Conservation (phyloP, 208 protist species). For the Leishmania braziliensis region DNA sequence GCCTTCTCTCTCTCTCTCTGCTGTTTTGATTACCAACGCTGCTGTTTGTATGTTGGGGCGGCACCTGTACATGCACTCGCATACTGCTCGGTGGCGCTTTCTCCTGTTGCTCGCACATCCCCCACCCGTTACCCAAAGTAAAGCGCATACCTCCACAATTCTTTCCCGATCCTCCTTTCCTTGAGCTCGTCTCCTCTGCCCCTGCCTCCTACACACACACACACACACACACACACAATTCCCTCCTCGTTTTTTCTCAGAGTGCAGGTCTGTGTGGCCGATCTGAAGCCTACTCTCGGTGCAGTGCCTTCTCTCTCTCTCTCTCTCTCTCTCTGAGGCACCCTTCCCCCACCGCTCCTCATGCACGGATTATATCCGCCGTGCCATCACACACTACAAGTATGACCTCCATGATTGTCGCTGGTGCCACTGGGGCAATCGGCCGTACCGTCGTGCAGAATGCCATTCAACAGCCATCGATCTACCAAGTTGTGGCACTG, state of each 20-base stretch:
- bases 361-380: background rate
- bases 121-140: background rate
- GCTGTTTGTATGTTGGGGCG: background rate
- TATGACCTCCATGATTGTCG: conserved; percentile 68
- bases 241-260: background rate
- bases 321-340: background rate
- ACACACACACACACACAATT: no score
- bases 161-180: background rate
- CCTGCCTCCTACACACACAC: no score
- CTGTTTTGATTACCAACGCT: background rate
- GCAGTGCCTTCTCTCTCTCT: background rate
- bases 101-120: background rate
- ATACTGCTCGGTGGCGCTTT: background rate
- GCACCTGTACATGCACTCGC: background rate
- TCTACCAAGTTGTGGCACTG: conserved; percentile 67
- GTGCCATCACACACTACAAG: background rate
- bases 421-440: conserved; percentile 75
- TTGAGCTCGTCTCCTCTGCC: background rate
- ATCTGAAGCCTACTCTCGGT: background rate
- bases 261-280: background rate
- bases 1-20: background rate
- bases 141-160: background rate
- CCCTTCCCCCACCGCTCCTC: background rate
- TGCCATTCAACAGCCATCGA: conserved; percentile 38
- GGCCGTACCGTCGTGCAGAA: conserved; percentile 61